Base-by-base conservation (phyloP, 2,329 filamentous ascomycete species). In the Sporothrix curviconia region DNA sequence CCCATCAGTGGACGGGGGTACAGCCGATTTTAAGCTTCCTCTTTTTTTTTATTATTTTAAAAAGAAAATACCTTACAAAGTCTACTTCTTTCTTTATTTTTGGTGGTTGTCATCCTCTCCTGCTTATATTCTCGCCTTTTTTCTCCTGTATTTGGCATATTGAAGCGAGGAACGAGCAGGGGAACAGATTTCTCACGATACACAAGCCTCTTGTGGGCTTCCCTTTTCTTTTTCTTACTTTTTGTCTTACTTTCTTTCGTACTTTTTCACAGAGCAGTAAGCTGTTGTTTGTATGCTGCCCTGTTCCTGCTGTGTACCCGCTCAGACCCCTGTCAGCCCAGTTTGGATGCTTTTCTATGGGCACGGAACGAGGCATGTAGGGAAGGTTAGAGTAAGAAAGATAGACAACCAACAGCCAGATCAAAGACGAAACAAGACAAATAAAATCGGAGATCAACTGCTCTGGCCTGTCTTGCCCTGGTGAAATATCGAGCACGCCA, bases 371-470 rank as follows among this genome's bases (percentile, higher is more conserved):
- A 50, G 22, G 17, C 19, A 37, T 8, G 7, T 8, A 36, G 15
- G 19, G 14, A 25, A 37, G 32, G n/a, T 2, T 30, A n/a, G 37
- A 34, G 14, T 1, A 25, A 9, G n/a, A 28, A 19, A 32, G n/a
- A 40, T 14, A 14, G 9, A 17, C 14, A 28, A 40, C 22, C 25
- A 52, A 32, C 8, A 37, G 32, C 28, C 22, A 24, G 51, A 34
- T 43, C 32, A 47, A 37, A 55, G 42, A 55, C 24, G 37, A 54
- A 43, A 43, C 53, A 51, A 51, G 49, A 39, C 49, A 51, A 51
- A 51, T 51, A 51, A 28, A 51, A 22, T 51, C 49, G 34, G 49
- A 51, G 34, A 40, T 51, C 49, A 34, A 24, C 42, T 47, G 15
- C 32, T n/a, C 42, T 55, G 44, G 19, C 22, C 14, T 51, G 49